Base-by-base conservation (phyloP, 805 yeast genomes). In the Metschnikowia santaceciliae region DNA sequence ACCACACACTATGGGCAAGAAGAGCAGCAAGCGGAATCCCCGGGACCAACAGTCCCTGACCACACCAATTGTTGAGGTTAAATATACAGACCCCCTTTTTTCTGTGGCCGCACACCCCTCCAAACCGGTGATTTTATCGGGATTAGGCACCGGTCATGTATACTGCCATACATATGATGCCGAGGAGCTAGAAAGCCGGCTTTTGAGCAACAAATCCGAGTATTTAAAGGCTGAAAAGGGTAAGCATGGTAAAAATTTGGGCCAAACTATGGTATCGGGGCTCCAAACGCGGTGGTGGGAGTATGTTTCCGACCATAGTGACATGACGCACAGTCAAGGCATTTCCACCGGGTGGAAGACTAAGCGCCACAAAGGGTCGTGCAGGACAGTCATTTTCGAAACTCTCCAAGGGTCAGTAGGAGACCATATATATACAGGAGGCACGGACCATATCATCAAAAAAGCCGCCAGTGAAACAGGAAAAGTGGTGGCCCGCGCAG, bases 331-430 rank as follows among this genome's bases (percentile, higher is more conserved):
- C 6, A 66, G 61, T 22, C 63, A 61, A 4, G 67, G 66, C 11
- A 58, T 72, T 17, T 62, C 75, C 4, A 63, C 68, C 4, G 61
- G 77, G 26, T 92, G 99, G 99, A 80, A 85, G 49, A 91, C 97
- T 0, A 88, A 81, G 61, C 79, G 98, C 63, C 98, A 92, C 64
- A 90, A 90, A 65, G 91, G 90, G 1, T 85, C 96, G 56, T 89
- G 96, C 53, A 72, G 99, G 40, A 80, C 86, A 3, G 70, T 88
- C 2, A 71, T 80, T 6, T 84, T 89, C 65, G 88, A 83, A 53
- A 80, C 82, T 3, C 72, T 78, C 1, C 71, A 64, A 41, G 50
- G 54, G 17, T 64, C 69, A 2, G 56, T 64, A 4, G 90, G 90
- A 2, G 76, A 77, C 32, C 66, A 67, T 50, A 48, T 90, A 0